phyloP scores from a whole-genome alignment of 768 basidiomycete species.

The Tulasnella sp. region DNA sequence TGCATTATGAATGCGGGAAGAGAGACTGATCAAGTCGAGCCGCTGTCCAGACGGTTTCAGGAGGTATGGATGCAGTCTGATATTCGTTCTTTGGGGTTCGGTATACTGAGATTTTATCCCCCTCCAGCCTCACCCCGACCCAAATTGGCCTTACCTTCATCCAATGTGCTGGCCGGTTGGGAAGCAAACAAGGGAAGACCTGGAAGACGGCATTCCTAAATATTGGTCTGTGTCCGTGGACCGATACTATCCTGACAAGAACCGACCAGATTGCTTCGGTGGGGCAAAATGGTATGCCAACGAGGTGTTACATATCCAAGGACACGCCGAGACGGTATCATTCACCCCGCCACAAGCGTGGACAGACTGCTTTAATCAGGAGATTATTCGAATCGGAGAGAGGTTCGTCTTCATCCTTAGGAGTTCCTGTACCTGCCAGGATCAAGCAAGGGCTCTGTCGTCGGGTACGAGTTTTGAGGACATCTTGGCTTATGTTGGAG shows the following conservation, averaged over 20 bases:
- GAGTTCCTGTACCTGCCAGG: background rate
- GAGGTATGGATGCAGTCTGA: background rate
- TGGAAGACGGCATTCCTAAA: no score
- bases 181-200: no score
- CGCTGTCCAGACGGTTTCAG: no score
- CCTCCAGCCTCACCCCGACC: background rate
- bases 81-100: background rate
- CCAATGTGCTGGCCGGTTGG: background rate
- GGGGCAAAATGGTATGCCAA: background rate
- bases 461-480: background rate
- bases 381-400: background rate
- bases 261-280: background rate
- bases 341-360: background rate
- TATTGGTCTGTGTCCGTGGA: background rate
- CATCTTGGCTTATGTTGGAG: background rate
- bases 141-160: background rate
- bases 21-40: background rate
- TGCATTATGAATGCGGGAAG: background rate
- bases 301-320: background rate
- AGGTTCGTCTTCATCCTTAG: background rate
- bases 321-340: background rate
- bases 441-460: background rate
- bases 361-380: background rate
- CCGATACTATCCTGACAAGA: background rate
- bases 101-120: background rate